Conservation (phyloP, 768 basidiomycete genomes). For the Chalciporus chontae region DNA sequence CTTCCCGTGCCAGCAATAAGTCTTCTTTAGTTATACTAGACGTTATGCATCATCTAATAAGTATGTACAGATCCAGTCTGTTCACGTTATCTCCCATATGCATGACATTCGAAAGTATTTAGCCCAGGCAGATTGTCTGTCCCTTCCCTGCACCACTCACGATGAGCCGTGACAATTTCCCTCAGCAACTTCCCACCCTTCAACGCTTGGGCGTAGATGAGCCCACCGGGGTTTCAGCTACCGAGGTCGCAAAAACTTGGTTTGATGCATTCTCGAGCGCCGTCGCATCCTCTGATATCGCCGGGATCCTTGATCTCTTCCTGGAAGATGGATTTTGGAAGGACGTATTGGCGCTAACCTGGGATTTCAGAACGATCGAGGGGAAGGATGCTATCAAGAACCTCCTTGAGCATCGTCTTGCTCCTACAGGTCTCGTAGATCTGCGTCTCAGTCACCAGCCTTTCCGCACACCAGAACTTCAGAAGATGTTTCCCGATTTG, state of each 20-base stretch:
- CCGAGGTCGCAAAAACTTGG: constrained; percentile 24
- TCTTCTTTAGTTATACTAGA: not conserved
- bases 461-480: constrained; percentile 31
- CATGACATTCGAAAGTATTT: not conserved
- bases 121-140: not conserved
- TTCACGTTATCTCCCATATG: not conserved
- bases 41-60: not conserved
- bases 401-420: constrained; percentile 40
- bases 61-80: not conserved
- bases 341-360: constrained; percentile 51
- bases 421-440: constrained; percentile 16
- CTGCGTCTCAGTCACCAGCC: constrained; percentile 19
- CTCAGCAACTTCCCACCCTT: constrained; percentile 30
- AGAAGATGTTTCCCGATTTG: constrained; percentile 48
- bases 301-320: constrained; percentile 24
- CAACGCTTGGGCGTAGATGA: constrained; percentile 22
- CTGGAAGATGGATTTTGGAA: constrained; percentile 43
- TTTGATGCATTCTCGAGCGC: constrained; percentile 23
- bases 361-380: constrained; percentile 51
- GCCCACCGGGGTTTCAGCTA: constrained; percentile 17
- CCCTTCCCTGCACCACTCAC: not conserved
- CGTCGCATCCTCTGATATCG: constrained; percentile 14
- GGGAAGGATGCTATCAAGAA: constrained; percentile 35
- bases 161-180: constrained; percentile 20
- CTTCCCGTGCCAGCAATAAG: no score